phyloP scores from a whole-genome alignment of 352 stramenopile genomes.

The Globisporangium canariense region DNA sequence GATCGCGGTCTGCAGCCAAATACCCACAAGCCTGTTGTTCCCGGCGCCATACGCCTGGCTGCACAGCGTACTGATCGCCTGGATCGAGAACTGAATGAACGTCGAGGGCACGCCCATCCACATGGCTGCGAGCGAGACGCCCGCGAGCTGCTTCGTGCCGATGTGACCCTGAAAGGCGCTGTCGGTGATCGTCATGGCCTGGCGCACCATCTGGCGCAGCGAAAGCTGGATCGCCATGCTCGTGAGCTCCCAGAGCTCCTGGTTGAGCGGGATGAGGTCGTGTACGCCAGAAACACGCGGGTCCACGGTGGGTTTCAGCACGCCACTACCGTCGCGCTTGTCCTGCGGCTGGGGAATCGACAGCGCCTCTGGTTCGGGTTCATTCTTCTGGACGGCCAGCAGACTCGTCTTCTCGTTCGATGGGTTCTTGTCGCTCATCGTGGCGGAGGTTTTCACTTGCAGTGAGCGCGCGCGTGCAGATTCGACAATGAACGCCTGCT shows the following conservation, averaged over 20 bases:
- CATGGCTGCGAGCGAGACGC: slow-evolving; percentile 61
- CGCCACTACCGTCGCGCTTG: not conserved
- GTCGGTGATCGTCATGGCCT: slow-evolving; percentile 72
- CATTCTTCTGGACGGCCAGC: not conserved
- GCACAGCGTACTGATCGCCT: slow-evolving; percentile 69
- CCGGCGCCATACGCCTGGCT: slow-evolving; percentile 68
- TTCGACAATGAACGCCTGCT: slow-evolving; percentile 2
- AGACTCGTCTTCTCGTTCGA: slow-evolving; percentile 7
- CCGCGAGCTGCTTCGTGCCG: slow-evolving; percentile 60
- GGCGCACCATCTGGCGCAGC: slow-evolving; percentile 65
- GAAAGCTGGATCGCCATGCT: slow-evolving; percentile 77
- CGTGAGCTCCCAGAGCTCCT: slow-evolving; percentile 56
- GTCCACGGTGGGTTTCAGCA: not conserved
- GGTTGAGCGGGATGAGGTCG: slow-evolving; percentile 11
- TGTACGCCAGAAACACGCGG: slow-evolving; percentile 3
- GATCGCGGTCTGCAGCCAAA: slow-evolving; percentile 75
- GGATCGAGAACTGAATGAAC: slow-evolving; percentile 57
- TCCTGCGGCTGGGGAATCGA: not conserved
- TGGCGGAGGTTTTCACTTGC: not conserved
- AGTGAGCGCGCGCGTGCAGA: not conserved
- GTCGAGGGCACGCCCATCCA: slow-evolving; percentile 67
- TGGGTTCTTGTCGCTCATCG: not conserved
- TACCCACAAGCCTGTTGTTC: slow-evolving; percentile 58
- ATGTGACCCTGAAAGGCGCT: slow-evolving; percentile 72
- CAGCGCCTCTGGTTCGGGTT: slow-evolving; percentile 3